Evolutionary conservation across 441 rosid genomes (phyloP).

Genomic region (Adansonia madagascariensis): DNA sequence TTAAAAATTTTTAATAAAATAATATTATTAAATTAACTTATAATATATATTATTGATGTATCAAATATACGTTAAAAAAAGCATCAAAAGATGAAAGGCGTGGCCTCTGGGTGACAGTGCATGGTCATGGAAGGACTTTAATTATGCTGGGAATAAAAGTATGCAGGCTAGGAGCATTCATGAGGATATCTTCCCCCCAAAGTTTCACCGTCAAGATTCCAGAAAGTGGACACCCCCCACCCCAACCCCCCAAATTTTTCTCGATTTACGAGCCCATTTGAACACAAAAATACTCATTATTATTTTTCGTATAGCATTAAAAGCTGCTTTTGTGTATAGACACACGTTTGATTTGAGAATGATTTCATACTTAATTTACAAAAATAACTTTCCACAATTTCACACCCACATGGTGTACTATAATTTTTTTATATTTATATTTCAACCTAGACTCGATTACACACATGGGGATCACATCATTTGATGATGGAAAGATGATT

Average conservation of each 20-base stretch:
- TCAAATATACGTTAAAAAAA: too few relatives aligned
- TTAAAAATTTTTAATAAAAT: too few relatives aligned
- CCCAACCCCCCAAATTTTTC: background rate
- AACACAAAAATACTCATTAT: background rate
- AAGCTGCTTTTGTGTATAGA: background rate
- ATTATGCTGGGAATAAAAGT: slow-evolving; percentile 45
- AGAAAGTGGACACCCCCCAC: slow-evolving; percentile 11
- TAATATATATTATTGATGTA: too few relatives aligned
- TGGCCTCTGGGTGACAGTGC: slow-evolving; percentile 39
- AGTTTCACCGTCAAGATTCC: slow-evolving; percentile 42
- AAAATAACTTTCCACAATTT: background rate
- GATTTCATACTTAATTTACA: background rate
- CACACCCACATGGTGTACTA: background rate
- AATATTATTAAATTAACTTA: too few relatives aligned
- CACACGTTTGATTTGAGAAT: slow-evolving; percentile 3
- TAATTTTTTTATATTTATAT: background rate
- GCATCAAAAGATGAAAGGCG: too few relatives aligned
- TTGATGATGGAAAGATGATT: background rate
- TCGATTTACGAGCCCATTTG: slow-evolving; percentile 12
- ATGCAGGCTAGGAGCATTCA: slow-evolving; percentile 32
- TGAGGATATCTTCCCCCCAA: slow-evolving; percentile 46
- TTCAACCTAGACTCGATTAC: background rate
- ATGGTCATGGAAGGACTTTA: slow-evolving; percentile 45
- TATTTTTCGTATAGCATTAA: background rate
- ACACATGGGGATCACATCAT: background rate